Conservation (phyloP, 176 grass and related monocot genomes). For the Carex cristatella region DNA sequence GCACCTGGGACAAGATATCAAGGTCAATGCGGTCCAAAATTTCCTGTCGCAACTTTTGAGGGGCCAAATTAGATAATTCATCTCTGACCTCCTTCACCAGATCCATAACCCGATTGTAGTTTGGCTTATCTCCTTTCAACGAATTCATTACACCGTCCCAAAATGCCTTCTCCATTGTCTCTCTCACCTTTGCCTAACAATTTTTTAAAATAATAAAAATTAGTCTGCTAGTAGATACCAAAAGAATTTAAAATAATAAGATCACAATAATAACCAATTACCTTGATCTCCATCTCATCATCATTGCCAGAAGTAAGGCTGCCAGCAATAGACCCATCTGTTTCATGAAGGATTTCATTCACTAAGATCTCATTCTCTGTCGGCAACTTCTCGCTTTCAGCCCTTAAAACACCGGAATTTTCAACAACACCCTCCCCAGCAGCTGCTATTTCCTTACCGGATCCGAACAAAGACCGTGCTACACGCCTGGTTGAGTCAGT, state of each 20-base stretch:
- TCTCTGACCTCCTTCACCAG: constrained; percentile 86
- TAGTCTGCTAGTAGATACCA: not conserved
- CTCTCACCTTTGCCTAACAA: constrained; percentile 52
- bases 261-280: constrained; percentile 19
- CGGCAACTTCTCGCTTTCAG: constrained; percentile 29
- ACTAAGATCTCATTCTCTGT: constrained; percentile 81
- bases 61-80: constrained; percentile 78
- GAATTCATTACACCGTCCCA: constrained; percentile 75
- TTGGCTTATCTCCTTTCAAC: constrained; percentile 58
- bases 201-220: constrained; percentile 12
- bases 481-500: constrained; percentile 27
- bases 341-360: constrained; percentile 86
- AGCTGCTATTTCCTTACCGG: constrained; percentile 14
- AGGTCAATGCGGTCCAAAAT: constrained; percentile 74
- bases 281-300: constrained; percentile 51
- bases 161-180: constrained; percentile 82
- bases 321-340: constrained; percentile 23
- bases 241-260: not conserved
- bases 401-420: not conserved
- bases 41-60: constrained; percentile 68
- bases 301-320: constrained; percentile 30
- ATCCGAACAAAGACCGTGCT: constrained; percentile 46
- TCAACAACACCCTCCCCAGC: not conserved
- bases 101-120: constrained; percentile 57
- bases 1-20: constrained; percentile 83